Percentiles rank a stretch among this genome's conserved stretches.
Evolutionary conservation across 1,139 yeast genomes (phyloP).

Genomic region (Pichia kudriavzevii): DNA sequence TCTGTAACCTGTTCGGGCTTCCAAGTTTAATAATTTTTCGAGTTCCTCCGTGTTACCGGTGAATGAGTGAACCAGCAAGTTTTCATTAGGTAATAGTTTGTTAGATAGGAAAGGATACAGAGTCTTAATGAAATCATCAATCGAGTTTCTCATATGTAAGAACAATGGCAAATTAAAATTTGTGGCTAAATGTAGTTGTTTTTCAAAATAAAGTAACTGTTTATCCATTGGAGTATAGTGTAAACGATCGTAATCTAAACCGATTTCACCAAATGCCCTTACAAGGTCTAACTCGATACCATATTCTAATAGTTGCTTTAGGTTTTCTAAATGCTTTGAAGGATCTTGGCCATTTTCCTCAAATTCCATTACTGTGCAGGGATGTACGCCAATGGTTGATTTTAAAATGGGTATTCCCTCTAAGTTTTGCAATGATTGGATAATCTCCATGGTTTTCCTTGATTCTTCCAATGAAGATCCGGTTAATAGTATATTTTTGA

Average conservation of each 20-base stretch:
- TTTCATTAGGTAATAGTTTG: conserved; percentile 23
- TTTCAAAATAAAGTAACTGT: conserved; percentile 60
- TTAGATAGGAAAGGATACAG: conserved; percentile 50
- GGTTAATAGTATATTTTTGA: conserved; percentile 66
- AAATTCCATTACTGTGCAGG: conserved; percentile 73
- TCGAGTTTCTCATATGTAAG: conserved; percentile 84
- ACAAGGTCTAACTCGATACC: conserved; percentile 47
- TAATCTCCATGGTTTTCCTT: conserved; percentile 37
- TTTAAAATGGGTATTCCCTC: conserved; percentile 30
- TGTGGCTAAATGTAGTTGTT: conserved; percentile 62
- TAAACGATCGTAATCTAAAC: conserved; percentile 86
- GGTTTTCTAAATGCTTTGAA: conserved; percentile 35
- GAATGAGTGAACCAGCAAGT: conserved; percentile 88
- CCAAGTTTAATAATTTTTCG: conserved; percentile 35
- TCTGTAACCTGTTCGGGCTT: conserved; percentile 28
- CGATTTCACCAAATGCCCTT: conserved; percentile 88
- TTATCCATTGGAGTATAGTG: conserved; percentile 62
- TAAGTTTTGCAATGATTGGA: conserved; percentile 32
- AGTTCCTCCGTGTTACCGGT: conserved; percentile 74
- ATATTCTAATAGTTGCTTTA: conserved; percentile 41
- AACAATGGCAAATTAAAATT: conserved; percentile 64
- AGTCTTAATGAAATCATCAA: conserved; percentile 65
- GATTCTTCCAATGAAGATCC: conserved; percentile 75
- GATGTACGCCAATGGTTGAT: conserved; percentile 91
- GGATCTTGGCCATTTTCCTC: conserved; percentile 26